Conservation (phyloP, 176 grass and related monocot genomes). For the Alopecurus myosuroides region DNA sequence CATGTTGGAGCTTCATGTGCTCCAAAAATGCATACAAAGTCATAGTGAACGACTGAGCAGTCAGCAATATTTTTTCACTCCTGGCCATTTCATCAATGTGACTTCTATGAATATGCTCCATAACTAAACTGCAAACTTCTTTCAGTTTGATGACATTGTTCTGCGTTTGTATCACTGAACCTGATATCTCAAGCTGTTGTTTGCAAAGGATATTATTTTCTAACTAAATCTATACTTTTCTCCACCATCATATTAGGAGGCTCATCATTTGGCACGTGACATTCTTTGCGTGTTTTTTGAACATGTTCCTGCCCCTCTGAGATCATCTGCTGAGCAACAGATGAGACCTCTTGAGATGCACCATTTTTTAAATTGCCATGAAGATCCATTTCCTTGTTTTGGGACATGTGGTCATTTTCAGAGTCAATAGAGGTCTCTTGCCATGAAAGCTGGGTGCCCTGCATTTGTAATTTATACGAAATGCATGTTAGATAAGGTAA, state of each 20-base stretch:
- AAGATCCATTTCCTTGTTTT: conserved; percentile 20
- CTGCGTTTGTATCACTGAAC: conserved; percentile 37
- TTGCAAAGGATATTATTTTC: conserved; percentile 39
- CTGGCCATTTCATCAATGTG: conserved; percentile 22
- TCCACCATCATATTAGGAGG: not conserved
- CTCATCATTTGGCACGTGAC: conserved; percentile 19
- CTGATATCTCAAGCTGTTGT: conserved; percentile 47
- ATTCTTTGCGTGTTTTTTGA: conserved; percentile 19
- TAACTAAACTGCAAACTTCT: conserved; percentile 29
- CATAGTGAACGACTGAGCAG: conserved; percentile 45
- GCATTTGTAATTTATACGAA: conserved; percentile 15
- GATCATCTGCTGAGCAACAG: conserved; percentile 18
- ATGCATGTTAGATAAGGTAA: not conserved
- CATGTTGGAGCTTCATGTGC: conserved; percentile 47
- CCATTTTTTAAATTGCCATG: conserved; percentile 25
- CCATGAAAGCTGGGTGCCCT: conserved; percentile 22
- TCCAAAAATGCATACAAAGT: conserved; percentile 41
- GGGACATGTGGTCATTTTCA: not conserved
- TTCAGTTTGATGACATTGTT: conserved; percentile 40
- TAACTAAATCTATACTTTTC: conserved; percentile 41
- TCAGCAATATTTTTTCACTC: conserved; percentile 37
- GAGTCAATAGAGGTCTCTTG: conserved; percentile 22
- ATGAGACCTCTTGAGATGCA: conserved; percentile 21
- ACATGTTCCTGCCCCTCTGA: conserved; percentile 25
- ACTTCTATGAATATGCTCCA: conserved; percentile 37